Base-by-base conservation (phyloP, 331 rosid genomes). In the Erythrophleum ivorense region DNA sequence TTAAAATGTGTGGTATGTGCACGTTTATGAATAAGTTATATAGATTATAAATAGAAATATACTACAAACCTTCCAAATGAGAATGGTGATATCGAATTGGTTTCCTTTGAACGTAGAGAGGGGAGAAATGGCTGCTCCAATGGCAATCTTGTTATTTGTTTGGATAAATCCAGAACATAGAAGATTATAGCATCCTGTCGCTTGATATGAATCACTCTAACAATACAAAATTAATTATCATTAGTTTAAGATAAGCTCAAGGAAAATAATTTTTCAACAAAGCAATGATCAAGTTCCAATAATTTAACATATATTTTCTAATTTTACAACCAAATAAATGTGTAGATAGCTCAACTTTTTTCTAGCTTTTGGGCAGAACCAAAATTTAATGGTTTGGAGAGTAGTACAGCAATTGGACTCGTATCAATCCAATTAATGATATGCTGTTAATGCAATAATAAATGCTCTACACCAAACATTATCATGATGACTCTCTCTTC, bases 61-160 rank as follows among this genome's bases (percentile, higher is more conserved):
- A n/a, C n/a, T n/a, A n/a, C n/a, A n/a, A n/a, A n/a, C 98, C 95
- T 94, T 94, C 98, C 97, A 94, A 71, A 92, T 89, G 73, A 94
- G 92, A 80, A 94, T 91, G 38, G 92, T 83, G 14, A 94, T 83
- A 64, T 94, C 98, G 40, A 70, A 94, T 79, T 92, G 98, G 72
- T 54, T 86, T 86, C 69, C 73, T 46, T 85, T 67, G 55, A 68
- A 75, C 5, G 97, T 88, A 18, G 98, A 94, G 10, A 89, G 82
- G 0, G 95, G 98, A 29, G 98, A 89, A 75, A 94, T 94, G 54
- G 98, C 92, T 53, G 98, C 97, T 84, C 98, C 98, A 55, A 94
- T 94, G n/a, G 97, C 98, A 57, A 94, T 87, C 68, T 63, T 89
- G 16, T 88, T 88, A 50, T 89, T 89, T 1, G 97, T 92, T 89